Base-by-base conservation (phyloP, 306 rosid species). In the Trifolium dubium region DNA sequence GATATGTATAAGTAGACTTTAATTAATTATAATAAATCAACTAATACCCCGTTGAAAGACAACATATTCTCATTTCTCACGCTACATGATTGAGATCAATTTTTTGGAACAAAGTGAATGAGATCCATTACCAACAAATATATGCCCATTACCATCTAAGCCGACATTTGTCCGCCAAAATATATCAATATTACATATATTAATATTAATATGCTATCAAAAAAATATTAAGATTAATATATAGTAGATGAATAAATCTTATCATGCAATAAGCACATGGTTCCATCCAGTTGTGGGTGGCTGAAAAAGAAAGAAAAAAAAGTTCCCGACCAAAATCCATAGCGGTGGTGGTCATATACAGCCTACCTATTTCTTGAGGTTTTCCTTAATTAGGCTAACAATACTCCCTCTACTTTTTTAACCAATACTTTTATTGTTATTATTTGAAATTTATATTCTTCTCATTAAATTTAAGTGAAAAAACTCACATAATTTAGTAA, bases 221-320 rank as follows among this genome's bases (percentile, higher is more conserved):
- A n/a, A n/a, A n/a, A n/a, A n/a, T n/a, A 19, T 10, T 1, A 19
- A 13, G 11, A 18, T 37, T 18, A 2, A 8, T 37, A 29, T n/a
- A 63, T 76, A 11, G 5, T 12, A 12, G 60, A 62, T 62, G 7
- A 32, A 39, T 37, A 30, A 64, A 65, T 53, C n/a, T 14, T 39
- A 61, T 30, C 7, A 61, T 9, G 8, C 41, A 29, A 51, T 4
- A 50, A 18, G 73, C 84, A 80, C 84, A 69, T 75, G 84, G 63
- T 61, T 80, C 67, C 55, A 74, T 80, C 67, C 55, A 74, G 80
- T 74, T 62, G 64, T 74, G 67, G 69, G 54, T 61, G 41, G 80
- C 60, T 69, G 83, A 60, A 60, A 73, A 37, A 19, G 35, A 60
- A 68, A 69, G 41, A 37, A 77, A 51, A 37, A 66, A 68, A 60